Percentiles rank a stretch among this genome's conserved stretches.
Evolutionary conservation across 345 rosid genomes (phyloP).

Genomic region (Brassica nigra): DNA sequence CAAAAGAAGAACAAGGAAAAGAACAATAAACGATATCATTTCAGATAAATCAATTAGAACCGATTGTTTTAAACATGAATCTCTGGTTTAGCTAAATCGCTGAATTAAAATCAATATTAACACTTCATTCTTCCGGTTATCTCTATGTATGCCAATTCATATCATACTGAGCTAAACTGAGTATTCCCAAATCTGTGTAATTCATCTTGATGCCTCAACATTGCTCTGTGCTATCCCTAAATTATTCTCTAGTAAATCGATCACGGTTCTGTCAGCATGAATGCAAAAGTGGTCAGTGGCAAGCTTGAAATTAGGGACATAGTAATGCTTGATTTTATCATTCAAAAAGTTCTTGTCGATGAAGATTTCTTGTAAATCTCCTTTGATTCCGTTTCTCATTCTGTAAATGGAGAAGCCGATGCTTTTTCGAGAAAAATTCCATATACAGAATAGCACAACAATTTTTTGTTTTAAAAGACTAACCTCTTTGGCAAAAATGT

Average conservation of each 20-base stretch:
- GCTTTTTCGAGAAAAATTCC: no score
- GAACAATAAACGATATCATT: not conserved
- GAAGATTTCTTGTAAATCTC: no score
- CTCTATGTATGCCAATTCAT: not conserved
- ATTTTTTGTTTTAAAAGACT: no score
- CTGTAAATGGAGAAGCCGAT: no score
- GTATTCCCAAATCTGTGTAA: not conserved
- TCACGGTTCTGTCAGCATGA: not conserved
- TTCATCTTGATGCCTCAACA: not conserved
- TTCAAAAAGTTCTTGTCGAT: no score
- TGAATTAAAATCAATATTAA: not conserved
- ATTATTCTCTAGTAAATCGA: not conserved
- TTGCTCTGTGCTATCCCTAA: not conserved
- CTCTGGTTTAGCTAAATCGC: not conserved
- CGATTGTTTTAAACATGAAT: not conserved
- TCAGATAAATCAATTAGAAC: conserved; percentile 15
- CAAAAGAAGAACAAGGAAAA: not conserved
- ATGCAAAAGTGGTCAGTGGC: not conserved
- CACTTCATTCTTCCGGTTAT: not conserved
- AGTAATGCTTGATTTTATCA: no score
- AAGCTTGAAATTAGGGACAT: not conserved
- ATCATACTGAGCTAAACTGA: not conserved
- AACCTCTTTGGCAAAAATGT: conserved; percentile 79
- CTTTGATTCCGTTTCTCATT: no score
- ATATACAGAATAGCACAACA: not conserved